Evolutionary conservation across 73 alveolate species (phyloP).

Genomic region (Urostyla sp.): DNA sequence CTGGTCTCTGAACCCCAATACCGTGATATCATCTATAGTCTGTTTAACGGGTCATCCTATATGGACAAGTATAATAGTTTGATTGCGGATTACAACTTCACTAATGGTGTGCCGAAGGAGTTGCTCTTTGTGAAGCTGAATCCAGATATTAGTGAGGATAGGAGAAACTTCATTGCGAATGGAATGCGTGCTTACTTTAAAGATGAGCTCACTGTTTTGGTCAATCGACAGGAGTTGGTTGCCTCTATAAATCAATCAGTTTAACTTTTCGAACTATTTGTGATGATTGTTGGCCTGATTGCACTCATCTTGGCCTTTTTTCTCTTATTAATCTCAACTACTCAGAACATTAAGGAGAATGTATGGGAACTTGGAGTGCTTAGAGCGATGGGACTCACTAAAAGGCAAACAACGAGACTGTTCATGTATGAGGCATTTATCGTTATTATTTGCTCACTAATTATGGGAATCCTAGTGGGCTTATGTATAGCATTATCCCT

Average conservation of each 20-base stretch:
- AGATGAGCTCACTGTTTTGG: conserved; percentile 73
- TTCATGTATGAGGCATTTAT: conserved; percentile 94
- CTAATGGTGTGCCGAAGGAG: conserved; percentile 71
- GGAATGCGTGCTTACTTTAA: conserved; percentile 84
- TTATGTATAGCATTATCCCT: conserved; percentile 88
- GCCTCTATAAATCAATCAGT: conserved; percentile 79
- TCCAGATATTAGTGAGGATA: conserved; percentile 20
- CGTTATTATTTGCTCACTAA: conserved; percentile 84
- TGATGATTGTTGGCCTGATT: conserved; percentile 86
- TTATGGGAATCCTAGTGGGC: conserved; percentile 93
- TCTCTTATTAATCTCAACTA: conserved; percentile 89
- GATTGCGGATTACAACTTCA: conserved; percentile 18
- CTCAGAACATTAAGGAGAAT: conserved; percentile 94
- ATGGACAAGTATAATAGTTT: not conserved
- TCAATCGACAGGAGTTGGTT: conserved; percentile 74
- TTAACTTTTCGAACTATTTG: conserved; percentile 77
- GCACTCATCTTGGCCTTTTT: conserved; percentile 93
- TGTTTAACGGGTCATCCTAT: not conserved
- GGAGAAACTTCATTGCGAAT: conserved; percentile 79
- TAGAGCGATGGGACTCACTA: conserved; percentile 94
- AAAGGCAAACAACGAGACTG: conserved; percentile 84
- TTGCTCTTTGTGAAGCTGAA: conserved; percentile 60
- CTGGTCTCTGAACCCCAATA: conserved; percentile 10
- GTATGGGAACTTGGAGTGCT: conserved; percentile 96
- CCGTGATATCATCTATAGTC: not conserved